These are phyloP conservation scores for Urtica urens DNA, from an alignment of 306 rosid genomes.

Conservation along the genomic window DNA sequence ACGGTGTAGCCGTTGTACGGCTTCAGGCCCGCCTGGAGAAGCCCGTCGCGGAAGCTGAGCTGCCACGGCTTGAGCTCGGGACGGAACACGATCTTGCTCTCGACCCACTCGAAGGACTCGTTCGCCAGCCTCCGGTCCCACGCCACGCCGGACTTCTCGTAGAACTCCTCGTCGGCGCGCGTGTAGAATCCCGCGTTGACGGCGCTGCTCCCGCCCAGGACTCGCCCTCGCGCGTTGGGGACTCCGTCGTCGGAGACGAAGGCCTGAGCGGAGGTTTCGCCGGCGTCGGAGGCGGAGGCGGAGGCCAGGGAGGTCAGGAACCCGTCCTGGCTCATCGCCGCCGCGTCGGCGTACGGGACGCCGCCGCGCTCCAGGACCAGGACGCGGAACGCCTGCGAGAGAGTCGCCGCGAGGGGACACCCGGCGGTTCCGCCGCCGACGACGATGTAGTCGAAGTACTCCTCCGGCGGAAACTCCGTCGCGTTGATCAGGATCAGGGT, in stretches of 20 bases:
- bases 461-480: conserved; percentile 42
- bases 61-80: conserved; percentile 70
- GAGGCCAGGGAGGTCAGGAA: conserved; percentile 51
- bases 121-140: conserved; percentile 57
- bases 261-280: conserved; percentile 50
- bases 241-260: conserved; percentile 85
- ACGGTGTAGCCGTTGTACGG: conserved; percentile 76
- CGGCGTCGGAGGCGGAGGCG: conserved; percentile 13
- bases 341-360: conserved; percentile 17
- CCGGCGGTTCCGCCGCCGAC: conserved; percentile 96
- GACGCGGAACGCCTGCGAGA: conserved; percentile 40
- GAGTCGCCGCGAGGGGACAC: conserved; percentile 79
- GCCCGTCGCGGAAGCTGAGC: conserved; percentile 62
- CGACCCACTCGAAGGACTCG: conserved; percentile 76
- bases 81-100: conserved; percentile 49
- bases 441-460: conserved; percentile 77
- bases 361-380: conserved; percentile 79
- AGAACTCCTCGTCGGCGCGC: conserved; percentile 59
- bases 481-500: conserved; percentile 56
- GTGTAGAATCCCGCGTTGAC: conserved; percentile 93
- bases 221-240: conserved; percentile 72
- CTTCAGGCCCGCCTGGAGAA: conserved; percentile 56
- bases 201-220: conserved; percentile 93
- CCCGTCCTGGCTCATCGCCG: conserved; percentile 69
- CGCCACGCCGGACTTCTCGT: conserved; percentile 16